Evolutionary conservation across 345 rosid genomes (phyloP).

Genomic region (Eucalyptus caleyi): DNA sequence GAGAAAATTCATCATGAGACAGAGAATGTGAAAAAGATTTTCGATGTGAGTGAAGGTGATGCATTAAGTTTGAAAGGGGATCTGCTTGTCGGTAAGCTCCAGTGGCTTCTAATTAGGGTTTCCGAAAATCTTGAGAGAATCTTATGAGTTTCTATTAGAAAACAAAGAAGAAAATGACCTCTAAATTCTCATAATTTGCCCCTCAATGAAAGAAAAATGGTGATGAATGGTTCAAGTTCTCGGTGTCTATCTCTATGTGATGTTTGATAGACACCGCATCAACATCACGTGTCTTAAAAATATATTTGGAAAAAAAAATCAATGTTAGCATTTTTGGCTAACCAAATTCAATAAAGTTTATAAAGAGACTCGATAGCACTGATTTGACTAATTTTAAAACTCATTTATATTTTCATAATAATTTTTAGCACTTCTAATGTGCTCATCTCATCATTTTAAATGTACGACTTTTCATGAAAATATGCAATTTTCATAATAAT

Average conservation of each 20-base stretch:
- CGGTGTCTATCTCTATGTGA: background rate
- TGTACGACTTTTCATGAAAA: background rate
- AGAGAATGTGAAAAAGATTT: background rate
- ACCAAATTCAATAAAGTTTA: background rate
- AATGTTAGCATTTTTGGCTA: background rate
- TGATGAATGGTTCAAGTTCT: background rate
- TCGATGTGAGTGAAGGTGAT: background rate
- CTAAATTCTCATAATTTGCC: background rate
- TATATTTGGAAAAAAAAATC: background rate
- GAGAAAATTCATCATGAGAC: background rate
- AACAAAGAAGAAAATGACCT: background rate
- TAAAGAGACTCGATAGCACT: accelerated
- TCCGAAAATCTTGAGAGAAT: background rate
- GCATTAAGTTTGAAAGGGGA: background rate
- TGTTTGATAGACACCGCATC: background rate
- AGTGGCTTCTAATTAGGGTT: background rate
- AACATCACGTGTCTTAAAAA: background rate
- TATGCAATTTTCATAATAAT: background rate
- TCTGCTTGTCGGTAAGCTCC: background rate
- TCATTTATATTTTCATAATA: accelerated
- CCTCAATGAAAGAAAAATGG: background rate
- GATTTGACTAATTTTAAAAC: accelerated
- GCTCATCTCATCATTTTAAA: background rate
- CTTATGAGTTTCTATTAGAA: background rate
- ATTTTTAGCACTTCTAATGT: accelerated